Evolutionary conservation across 768 basidiomycete genomes (phyloP).

Genomic region (Mrakia blollopis): DNA sequence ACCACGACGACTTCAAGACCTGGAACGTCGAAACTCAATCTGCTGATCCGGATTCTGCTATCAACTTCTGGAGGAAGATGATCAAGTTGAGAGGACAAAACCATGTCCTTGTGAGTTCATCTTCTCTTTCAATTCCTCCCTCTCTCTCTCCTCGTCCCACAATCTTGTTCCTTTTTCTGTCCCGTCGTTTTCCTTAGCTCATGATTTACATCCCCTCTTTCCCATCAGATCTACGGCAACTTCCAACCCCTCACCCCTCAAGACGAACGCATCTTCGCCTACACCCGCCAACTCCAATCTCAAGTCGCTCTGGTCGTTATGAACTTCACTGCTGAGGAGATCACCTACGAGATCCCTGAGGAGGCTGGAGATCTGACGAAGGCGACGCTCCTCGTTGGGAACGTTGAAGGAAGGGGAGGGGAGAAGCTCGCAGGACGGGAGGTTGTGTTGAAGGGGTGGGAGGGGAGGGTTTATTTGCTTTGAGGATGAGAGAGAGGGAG

Average conservation of each 20-base stretch:
- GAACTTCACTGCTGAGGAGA: conserved; percentile 36
- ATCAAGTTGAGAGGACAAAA: conserved; percentile 54
- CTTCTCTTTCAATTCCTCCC: conserved; percentile 10
- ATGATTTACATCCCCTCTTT: no score
- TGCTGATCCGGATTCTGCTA: conserved; percentile 53
- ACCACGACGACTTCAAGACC: conserved; percentile 55
- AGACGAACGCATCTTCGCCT: conserved; percentile 57
- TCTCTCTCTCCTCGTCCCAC: not conserved
- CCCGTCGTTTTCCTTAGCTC: not conserved
- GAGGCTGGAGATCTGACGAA: not conserved
- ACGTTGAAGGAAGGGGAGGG: not conserved
- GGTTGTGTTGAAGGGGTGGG: not conserved
- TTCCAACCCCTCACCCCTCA: conserved; percentile 52
- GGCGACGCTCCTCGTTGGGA: not conserved
- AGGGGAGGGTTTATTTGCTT: conserved; percentile 12
- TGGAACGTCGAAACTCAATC: conserved; percentile 51
- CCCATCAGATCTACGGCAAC: conserved; percentile 52
- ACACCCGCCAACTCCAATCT: conserved; percentile 48
- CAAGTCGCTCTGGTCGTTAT: conserved; percentile 41
- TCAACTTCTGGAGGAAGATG: conserved; percentile 59
- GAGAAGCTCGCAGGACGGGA: not conserved
- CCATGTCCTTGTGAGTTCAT: conserved; percentile 52
- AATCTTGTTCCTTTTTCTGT: not conserved
- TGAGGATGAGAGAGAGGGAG: not conserved
- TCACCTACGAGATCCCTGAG: not conserved